Conservation (phyloP, 805 yeast species). For the Candida sanyiensis region DNA sequence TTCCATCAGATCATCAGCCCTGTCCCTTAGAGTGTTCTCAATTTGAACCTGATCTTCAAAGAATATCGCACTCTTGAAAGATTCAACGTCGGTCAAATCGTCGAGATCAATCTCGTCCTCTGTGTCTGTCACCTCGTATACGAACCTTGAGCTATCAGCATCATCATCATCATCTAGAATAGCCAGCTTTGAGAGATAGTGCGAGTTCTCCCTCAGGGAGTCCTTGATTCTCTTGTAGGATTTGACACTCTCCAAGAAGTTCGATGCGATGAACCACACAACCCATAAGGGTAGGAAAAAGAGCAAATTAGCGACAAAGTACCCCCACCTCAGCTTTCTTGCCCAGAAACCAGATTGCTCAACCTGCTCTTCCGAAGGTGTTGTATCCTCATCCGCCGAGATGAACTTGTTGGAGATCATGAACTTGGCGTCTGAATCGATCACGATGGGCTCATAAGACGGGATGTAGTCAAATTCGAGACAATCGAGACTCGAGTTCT, state of each 20-base stretch:
- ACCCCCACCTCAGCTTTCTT: conserved; percentile 43
- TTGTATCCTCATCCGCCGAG: conserved; percentile 3
- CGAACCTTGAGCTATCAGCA: neutral
- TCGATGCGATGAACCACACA: conserved; percentile 46
- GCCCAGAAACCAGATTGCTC: conserved; percentile 27
- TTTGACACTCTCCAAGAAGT: conserved; percentile 34
- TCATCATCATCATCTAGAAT: conserved; percentile 12
- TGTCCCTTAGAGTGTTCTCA: conserved; percentile 47
- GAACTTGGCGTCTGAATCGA: conserved; percentile 46
- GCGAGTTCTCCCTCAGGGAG: conserved; percentile 25
- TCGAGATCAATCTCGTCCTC: conserved; percentile 6
- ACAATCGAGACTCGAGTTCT: conserved; percentile 38
- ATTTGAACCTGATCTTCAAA: conserved; percentile 27
- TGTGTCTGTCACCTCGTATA: conserved; percentile 3
- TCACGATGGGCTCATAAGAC: conserved; percentile 51
- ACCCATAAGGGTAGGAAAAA: conserved; percentile 61
- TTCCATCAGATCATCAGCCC: conserved; percentile 60
- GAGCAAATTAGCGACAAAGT: conserved; percentile 38
- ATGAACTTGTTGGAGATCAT: conserved; percentile 22
- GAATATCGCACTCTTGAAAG: conserved; percentile 13
- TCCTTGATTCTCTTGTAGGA: conserved; percentile 35
- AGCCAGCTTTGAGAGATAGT: conserved; percentile 19
- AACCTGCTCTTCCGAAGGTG: conserved; percentile 1
- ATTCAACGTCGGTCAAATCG: conserved; percentile 10
- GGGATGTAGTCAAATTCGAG: conserved; percentile 38